Conservation (phyloP, 805 yeast species). For the Blastobotrys robertii region DNA sequence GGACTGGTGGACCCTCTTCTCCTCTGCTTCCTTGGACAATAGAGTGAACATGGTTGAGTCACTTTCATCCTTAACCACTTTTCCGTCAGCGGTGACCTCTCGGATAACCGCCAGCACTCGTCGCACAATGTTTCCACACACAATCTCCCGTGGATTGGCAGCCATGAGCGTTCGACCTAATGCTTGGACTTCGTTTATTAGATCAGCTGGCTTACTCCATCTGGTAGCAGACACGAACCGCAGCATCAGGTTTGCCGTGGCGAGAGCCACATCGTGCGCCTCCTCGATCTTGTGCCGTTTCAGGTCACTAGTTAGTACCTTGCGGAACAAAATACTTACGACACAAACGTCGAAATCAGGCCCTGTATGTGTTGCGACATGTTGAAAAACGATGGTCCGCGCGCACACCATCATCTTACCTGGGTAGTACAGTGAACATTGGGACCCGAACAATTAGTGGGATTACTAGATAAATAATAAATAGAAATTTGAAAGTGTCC, state of each 20-base stretch:
- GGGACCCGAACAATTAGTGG: too few relatives aligned
- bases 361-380: neutral
- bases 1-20: slow-evolving; percentile 15
- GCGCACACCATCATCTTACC: neutral
- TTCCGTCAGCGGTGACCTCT: slow-evolving; percentile 47
- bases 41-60: slow-evolving; percentile 74
- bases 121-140: slow-evolving; percentile 84
- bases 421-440: neutral
- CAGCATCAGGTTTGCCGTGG: slow-evolving; percentile 77
- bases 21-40: slow-evolving; percentile 36
- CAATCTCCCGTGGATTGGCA: slow-evolving; percentile 84
- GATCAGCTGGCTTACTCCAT: slow-evolving; percentile 71
- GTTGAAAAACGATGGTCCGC: neutral
- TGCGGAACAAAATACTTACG: too few relatives aligned
- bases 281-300: slow-evolving; percentile 81
- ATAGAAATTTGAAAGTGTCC: neutral
- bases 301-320: slow-evolving; percentile 30
- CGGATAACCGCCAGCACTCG: slow-evolving; percentile 79
- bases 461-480: neutral
- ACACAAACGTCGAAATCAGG: too few relatives aligned
- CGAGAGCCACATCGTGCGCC: slow-evolving; percentile 73
- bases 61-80: slow-evolving; percentile 4
- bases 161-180: slow-evolving; percentile 56
- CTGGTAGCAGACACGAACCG: slow-evolving; percentile 82
- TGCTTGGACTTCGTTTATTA: slow-evolving; percentile 59